Percentiles rank a stretch among this genome's conserved stretches.
Evolutionary conservation across 345 rosid genomes (phyloP).

Genomic region (Lagerstroemia speciosa): DNA sequence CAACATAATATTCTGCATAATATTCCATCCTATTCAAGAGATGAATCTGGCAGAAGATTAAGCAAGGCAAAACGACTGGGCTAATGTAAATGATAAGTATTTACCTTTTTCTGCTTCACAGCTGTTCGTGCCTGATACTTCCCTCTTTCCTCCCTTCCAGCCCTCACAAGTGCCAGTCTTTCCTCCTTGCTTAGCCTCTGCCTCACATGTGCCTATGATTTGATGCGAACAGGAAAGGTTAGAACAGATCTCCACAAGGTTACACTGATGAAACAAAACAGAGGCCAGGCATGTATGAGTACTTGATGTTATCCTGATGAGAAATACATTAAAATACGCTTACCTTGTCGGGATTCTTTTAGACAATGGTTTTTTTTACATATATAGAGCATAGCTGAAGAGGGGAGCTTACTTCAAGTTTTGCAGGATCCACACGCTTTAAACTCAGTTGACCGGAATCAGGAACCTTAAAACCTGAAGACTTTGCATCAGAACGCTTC

Average conservation of each 20-base stretch:
- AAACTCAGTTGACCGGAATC: conserved; percentile 60
- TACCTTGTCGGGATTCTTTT: not conserved
- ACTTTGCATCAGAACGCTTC: conserved; percentile 15
- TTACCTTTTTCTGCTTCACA: conserved; percentile 76
- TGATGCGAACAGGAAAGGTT: not conserved
- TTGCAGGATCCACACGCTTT: conserved; percentile 81
- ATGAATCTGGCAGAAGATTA: not conserved
- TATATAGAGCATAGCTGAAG: not conserved
- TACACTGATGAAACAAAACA: not conserved
- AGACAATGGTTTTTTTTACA: not conserved
- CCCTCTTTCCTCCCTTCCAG: conserved; percentile 81
- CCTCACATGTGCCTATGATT: conserved; percentile 65
- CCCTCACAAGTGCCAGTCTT: conserved; percentile 64
- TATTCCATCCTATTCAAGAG: too few species aligned
- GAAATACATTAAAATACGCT: not conserved
- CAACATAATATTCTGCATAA: too few species aligned
- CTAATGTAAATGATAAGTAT: not conserved
- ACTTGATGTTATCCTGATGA: not conserved
- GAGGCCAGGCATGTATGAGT: not conserved
- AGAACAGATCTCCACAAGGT: not conserved
- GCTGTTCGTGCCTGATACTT: conserved; percentile 66
- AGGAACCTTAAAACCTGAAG: conserved; percentile 42
- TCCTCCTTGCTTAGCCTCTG: conserved; percentile 72
- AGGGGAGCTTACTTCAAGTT: conserved; percentile 63
- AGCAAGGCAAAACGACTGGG: not conserved